A percentile compares a stretch with the other conserved stretches of the same genome.
Conservation (phyloP, 345 rosid genomes). For the Leavenworthia alabamica region DNA sequence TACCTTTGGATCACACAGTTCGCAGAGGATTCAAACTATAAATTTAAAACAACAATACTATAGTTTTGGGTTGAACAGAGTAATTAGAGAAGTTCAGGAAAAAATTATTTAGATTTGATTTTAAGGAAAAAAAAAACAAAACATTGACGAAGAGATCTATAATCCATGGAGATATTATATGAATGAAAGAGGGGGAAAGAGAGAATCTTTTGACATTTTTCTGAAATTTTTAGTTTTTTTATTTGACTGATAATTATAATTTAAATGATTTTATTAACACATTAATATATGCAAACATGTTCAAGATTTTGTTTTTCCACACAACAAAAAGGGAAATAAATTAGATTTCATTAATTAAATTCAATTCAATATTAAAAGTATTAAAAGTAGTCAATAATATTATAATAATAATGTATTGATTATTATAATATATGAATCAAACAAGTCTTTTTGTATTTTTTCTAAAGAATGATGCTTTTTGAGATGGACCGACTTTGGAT, state of each 20-base stretch:
- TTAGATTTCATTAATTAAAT: background rate
- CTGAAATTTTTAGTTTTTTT: background rate
- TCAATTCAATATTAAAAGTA: background rate
- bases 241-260: background rate
- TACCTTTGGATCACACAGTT: constrained; percentile 26
- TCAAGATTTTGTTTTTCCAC: background rate
- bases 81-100: background rate
- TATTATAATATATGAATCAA: background rate
- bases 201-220: constrained; percentile 22
- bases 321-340: background rate
- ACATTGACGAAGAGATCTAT: background rate
- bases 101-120: constrained; percentile 6
- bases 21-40: background rate
- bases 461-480: constrained; percentile 21
- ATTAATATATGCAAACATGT: constrained; percentile 7
- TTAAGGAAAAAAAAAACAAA: background rate
- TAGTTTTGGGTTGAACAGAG: background rate
- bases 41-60: background rate
- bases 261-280: background rate
- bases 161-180: background rate
- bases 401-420: background rate
- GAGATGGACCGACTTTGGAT: constrained; percentile 33
- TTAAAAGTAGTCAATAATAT: background rate
- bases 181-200: constrained; percentile 9
- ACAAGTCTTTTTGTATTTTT: constrained; percentile 28